These are phyloP conservation scores for Isatis lusitanica DNA, from an alignment of 441 rosid genomes.

Conservation along the genomic window DNA sequence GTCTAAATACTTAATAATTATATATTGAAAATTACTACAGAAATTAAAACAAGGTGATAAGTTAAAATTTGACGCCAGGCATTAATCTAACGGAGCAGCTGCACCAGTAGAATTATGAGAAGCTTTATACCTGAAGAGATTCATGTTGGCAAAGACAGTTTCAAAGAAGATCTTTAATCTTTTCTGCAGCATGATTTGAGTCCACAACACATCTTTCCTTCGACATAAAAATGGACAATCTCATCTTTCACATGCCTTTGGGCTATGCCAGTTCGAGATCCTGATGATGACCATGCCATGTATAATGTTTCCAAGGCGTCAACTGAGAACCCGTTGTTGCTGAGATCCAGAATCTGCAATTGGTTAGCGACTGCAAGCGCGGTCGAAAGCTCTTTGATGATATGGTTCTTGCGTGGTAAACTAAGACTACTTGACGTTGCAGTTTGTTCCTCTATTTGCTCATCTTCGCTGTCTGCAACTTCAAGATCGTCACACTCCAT, in stretches of 20 bases:
- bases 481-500: slow-evolving; percentile 49
- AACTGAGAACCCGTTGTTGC: slow-evolving; percentile 67
- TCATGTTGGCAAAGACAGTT: not conserved
- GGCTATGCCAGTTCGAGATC: slow-evolving; percentile 44
- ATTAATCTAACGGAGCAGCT: not conserved
- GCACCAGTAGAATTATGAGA: not conserved
- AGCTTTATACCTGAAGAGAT: not conserved
- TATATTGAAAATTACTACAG: not conserved
- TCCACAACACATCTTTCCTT: slow-evolving; percentile 58
- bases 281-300: slow-evolving; percentile 74
- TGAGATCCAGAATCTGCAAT: slow-evolving; percentile 65
- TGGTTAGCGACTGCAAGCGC: slow-evolving; percentile 68
- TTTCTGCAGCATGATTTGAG: slow-evolving; percentile 75
- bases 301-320: slow-evolving; percentile 52
- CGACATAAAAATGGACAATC: slow-evolving; percentile 60
- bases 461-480: slow-evolving; percentile 96
- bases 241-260: slow-evolving; percentile 59
- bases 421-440: slow-evolving; percentile 48
- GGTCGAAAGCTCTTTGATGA: slow-evolving; percentile 50
- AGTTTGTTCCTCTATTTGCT: slow-evolving; percentile 41
- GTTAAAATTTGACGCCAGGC: not conserved
- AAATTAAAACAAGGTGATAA: not conserved
- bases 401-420: slow-evolving; percentile 41
- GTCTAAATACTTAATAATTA: not conserved
- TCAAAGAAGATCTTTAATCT: slow-evolving; percentile 39